Conservation (phyloP, 192 early-diverging fungal genomes). For the Podila clonocystis region DNA sequence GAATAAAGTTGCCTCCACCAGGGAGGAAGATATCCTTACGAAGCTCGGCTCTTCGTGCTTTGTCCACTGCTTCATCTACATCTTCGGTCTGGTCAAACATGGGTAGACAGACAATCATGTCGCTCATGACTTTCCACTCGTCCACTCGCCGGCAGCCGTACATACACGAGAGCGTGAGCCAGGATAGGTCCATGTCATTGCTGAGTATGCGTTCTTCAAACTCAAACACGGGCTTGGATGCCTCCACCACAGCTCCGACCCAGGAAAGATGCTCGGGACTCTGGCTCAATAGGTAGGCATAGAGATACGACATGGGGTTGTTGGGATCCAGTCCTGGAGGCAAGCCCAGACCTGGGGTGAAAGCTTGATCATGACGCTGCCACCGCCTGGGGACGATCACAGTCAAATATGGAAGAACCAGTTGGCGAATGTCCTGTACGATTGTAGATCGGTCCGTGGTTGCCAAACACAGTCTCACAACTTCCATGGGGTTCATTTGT, state of each 20-base stretch:
- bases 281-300: conserved; percentile 55
- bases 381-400: conserved; percentile 40
- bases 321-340: conserved; percentile 25
- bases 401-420: conserved; percentile 59
- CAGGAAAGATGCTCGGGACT: conserved; percentile 53
- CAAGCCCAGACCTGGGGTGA: conserved; percentile 24
- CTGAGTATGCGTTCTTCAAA: conserved; percentile 62
- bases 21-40: conserved; percentile 37
- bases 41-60: conserved; percentile 20
- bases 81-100: conserved; percentile 56
- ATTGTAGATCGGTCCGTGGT: conserved; percentile 53
- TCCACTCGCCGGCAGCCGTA: conserved; percentile 57
- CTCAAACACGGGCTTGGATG: conserved; percentile 57
- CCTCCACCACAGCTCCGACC: conserved; percentile 58
- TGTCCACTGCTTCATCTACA: conserved; percentile 37
- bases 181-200: conserved; percentile 59
- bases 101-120: conserved; percentile 66
- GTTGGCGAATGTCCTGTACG: conserved; percentile 57
- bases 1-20: neutral
- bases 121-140: conserved; percentile 55
- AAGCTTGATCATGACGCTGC: conserved; percentile 9
- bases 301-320: conserved; percentile 52
- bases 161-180: conserved; percentile 57
- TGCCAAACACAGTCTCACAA: conserved; percentile 42
- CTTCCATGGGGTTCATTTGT: conserved; percentile 50